Base-by-base conservation (phyloP, 495 filamentous ascomycete species). In the Aspergillus cristatus region DNA sequence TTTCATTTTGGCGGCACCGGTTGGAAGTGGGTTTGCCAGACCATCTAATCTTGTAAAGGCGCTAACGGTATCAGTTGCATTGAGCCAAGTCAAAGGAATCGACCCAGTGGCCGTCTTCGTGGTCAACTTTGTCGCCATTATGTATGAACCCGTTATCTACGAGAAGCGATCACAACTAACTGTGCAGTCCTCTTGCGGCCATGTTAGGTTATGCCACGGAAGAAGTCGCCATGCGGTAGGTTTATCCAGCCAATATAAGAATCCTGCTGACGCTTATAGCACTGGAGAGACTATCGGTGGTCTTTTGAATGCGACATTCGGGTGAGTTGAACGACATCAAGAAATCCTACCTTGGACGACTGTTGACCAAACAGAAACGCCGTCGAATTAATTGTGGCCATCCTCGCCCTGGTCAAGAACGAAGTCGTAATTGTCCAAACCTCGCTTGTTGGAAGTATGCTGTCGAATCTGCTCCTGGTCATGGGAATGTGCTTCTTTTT, bases 401-500 rank as follows among this genome's bases (percentile, higher is more conserved):
- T 96, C 46, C 80, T 94, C 34, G 87, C 87, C 0, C 63, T 96
- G 28, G 60, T 70, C 14, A 64, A 89, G 35, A 54, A 70, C 25
- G 70, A 97, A 60, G 74, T 93, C 17, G 67, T 82, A 28, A 93
- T 97, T 47, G 90, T 95, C 3, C 84, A 95, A 58, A 94, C 89
- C 1, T 96, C 89, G 2, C 63, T 96, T 10, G 84, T 95, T 42
- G 89, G 89, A 18, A 84, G 78, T 55, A 94, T 95, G 55, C 63
- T 96, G 13, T 94, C 88, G 13, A 96, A 96, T 54, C 60, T 96
- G 35, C 79, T 96, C 4, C 72, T 96, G 14, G 90, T 96, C 25
- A 67, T 95, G 65, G 89, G 89, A 13, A 89, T 91, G 81, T 88
- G 80, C 54, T 96, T 96, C 70, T 86, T 93, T 62, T 82, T 82